Evolutionary conservation across 148 eudicot species (phyloP).

Genomic region (Persicaria tinctoria): DNA sequence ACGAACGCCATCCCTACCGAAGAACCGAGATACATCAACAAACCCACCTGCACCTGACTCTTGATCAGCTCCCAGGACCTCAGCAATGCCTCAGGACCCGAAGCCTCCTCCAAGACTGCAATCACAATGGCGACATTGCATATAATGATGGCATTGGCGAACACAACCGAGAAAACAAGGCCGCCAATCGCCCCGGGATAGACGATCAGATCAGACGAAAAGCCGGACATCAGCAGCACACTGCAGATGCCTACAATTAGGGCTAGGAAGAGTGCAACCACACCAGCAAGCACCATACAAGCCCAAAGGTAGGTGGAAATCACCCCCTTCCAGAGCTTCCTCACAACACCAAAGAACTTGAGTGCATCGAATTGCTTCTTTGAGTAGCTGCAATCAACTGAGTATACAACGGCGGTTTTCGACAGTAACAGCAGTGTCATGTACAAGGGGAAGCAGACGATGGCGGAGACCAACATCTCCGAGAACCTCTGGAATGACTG

Average conservation of each 20-base stretch:
- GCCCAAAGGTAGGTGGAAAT: conserved; percentile 63
- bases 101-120: conserved; percentile 41
- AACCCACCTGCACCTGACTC: conserved; percentile 67
- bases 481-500: conserved; percentile 67
- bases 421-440: conserved; percentile 65
- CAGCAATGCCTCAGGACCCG: conserved; percentile 33
- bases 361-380: conserved; percentile 49
- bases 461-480: conserved; percentile 54
- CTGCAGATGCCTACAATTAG: conserved; percentile 52
- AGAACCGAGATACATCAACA: conserved; percentile 72
- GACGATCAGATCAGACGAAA: conserved; percentile 44
- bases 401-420: conserved; percentile 66
- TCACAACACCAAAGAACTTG: conserved; percentile 44
- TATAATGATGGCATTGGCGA: conserved; percentile 36
- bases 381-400: conserved; percentile 85
- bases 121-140: conserved; percentile 35
- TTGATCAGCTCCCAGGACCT: conserved; percentile 30
- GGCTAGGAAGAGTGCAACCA: conserved; percentile 51
- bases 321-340: conserved; percentile 70
- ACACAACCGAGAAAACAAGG: conserved; percentile 32
- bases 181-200: conserved; percentile 32
- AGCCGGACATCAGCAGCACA: conserved; percentile 45
- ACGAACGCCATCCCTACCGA: conserved; percentile 76
- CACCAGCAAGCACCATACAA: conserved; percentile 54
- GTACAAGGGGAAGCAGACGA: conserved; percentile 69